A percentile compares a stretch with the other conserved stretches of the same genome.
These are phyloP conservation scores for Physcomitrium patens DNA, from an alignment of 225 moss, liverwort and hornwort genomes.

Conservation along the genomic window DNA sequence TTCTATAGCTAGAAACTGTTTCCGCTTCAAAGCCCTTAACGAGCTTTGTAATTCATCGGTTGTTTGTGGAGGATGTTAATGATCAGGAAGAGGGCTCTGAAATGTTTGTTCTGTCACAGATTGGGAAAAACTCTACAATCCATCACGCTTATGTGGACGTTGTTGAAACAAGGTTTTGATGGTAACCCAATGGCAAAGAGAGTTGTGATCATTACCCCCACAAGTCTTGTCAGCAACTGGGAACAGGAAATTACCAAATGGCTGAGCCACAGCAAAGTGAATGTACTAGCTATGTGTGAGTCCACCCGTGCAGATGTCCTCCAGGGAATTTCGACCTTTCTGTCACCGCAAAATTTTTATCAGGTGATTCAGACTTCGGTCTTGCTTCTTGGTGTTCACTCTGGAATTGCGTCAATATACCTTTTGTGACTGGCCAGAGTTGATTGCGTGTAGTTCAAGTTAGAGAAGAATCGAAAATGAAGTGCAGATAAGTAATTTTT, in stretches of 20 bases:
- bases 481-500: too few relatives aligned
- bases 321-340: constrained; percentile 80
- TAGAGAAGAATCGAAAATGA: too few relatives aligned
- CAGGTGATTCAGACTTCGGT: constrained; percentile 53
- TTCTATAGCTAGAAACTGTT: constrained; percentile 3
- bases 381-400: constrained; percentile 1
- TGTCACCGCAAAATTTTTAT: constrained; percentile 80
- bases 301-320: constrained; percentile 88
- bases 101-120: constrained; percentile 38
- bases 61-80: not conserved
- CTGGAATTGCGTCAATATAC: constrained; percentile 12
- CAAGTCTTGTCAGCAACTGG: constrained; percentile 99
- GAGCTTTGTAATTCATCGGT: not conserved
- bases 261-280: constrained; percentile 74
- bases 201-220: constrained; percentile 93
- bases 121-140: constrained; percentile 97
- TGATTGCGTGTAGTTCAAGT: too few relatives aligned
- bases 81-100: constrained; percentile 22
- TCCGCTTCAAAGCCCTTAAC: too few relatives aligned
- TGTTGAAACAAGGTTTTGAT: constrained; percentile 87
- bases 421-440: too few relatives aligned
- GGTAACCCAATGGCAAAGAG: constrained; percentile 84
- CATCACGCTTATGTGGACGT: constrained; percentile 95
- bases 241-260: constrained; percentile 95
- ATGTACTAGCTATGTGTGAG: constrained; percentile 91